Evolutionary conservation across 768 basidiomycete genomes (phyloP), one percentile per base, ranked within the genome.

Genomic region (Melanogaster broomeanus): DNA sequence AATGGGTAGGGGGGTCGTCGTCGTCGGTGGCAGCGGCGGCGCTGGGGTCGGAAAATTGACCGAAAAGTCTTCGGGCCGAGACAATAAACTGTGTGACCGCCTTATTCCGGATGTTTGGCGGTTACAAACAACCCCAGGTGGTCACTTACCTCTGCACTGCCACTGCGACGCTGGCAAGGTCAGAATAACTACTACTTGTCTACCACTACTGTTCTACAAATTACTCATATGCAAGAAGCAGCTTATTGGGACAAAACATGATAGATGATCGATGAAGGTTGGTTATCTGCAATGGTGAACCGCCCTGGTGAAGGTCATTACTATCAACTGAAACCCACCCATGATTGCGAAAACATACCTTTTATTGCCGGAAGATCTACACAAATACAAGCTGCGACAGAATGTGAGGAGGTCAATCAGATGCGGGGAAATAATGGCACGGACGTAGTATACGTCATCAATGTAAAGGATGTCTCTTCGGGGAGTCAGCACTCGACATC

Each of bases 1-100:
- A 52, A 42, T 48, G 52, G 54, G 65, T n/a, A 64, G 61, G 59
- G 57, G 57, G 61, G 61, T 64, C 52, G 66, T 76, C 73, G 75
- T 72, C 70, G 73, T 74, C 73, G 77, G 74, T 70, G 73, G 74
- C 74, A 75, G 72, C 73, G 78, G 75, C 81, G 77, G 77, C 79
- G 75, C 75, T 73, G 73, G 76, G 72, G 78, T 78, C 70, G 69
- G 75, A 78, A 79, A 79, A 79, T 78, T 81, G 78, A 74, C 81
- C 79, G 80, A 81, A 80, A 80, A 76, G 72, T 77, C n/a, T 76
- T 79, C 79, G 80, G 79, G 72, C 79, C 77, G 79, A 75, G 64
- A 78, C 40, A 61, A 59, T 74, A 66, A 62, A 69, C 61, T 55
- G 57, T 45, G 53, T 57, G 48, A 61, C 55, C 65, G 61, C 58